Evolutionary conservation across 257 asterid species (phyloP).

Genomic region (Jacaranda mimosifolia): DNA sequence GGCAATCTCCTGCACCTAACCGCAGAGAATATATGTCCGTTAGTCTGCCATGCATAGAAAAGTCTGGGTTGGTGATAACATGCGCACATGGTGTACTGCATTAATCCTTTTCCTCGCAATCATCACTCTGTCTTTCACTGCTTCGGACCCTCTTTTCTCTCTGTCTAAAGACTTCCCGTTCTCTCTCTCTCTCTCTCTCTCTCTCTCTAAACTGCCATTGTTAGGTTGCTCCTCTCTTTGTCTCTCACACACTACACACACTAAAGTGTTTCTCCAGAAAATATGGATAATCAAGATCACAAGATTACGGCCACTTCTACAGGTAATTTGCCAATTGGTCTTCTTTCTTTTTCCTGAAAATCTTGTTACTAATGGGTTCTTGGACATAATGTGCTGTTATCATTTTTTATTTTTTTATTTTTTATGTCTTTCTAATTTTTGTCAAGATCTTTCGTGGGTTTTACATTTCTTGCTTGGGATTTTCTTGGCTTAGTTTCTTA

Average conservation of each 20-base stretch:
- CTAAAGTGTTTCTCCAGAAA: constrained; percentile 14
- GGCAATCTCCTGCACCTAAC: constrained; percentile 30
- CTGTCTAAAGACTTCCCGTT: constrained; percentile 32
- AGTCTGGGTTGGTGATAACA: constrained; percentile 48
- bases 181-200: constrained; percentile 16
- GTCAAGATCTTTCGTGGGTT: constrained; percentile 24
- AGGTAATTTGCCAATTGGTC: constrained; percentile 31
- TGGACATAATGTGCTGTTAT: constrained; percentile 18
- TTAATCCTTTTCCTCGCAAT: constrained; percentile 33
- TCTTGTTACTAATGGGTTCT: neutral
- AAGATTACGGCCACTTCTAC: constrained; percentile 39
- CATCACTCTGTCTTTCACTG: constrained; percentile 30
- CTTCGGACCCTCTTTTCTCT: constrained; percentile 26
- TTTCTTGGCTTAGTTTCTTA: constrained; percentile 22
- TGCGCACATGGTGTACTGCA: constrained; percentile 58
- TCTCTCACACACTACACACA: constrained; percentile 34
- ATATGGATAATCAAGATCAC: constrained; percentile 47
- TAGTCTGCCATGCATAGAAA: constrained; percentile 47
- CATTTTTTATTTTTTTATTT: neutral
- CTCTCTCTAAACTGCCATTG: constrained; percentile 31
- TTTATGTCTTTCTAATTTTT: neutral
- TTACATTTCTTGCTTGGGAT: constrained; percentile 30
- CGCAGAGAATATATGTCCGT: constrained; percentile 30
- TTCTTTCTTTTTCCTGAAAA: neutral
- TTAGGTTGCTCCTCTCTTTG: constrained; percentile 24